Conservation (phyloP, 2,329 filamentous ascomycete species). For the Aspergillus oerlinghausenensis region DNA sequence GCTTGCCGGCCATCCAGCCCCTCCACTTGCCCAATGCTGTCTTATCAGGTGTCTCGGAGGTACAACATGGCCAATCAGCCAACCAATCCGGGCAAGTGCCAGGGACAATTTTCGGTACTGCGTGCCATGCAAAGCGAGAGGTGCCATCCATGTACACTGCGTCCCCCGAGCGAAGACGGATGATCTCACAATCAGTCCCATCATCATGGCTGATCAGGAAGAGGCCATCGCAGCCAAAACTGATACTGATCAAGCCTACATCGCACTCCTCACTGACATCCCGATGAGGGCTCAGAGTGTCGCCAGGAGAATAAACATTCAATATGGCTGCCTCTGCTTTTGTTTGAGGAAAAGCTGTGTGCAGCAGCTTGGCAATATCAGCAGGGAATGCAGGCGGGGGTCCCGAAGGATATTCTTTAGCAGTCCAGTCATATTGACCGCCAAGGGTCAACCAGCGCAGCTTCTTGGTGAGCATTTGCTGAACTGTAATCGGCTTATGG, state of each 20-base stretch:
- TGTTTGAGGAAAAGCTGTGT: constrained; percentile 69
- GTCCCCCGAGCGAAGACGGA: constrained; percentile 78
- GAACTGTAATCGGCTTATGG: constrained; percentile 69
- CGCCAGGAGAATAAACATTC: constrained; percentile 86
- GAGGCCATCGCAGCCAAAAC: constrained; percentile 82
- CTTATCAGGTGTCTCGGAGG: constrained; percentile 35
- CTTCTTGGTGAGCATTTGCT: constrained; percentile 69
- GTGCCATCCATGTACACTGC: constrained; percentile 82
- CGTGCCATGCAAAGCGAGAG: constrained; percentile 89
- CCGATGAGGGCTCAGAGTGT: constrained; percentile 87
- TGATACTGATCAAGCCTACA: constrained; percentile 75
- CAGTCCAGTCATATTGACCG: constrained; percentile 94
- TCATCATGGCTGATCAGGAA: constrained; percentile 74
- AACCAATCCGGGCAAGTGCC: constrained; percentile 74
- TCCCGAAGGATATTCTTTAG: constrained; percentile 71
- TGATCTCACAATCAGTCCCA: constrained; percentile 35
- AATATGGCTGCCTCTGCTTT: constrained; percentile 84
- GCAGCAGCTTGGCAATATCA: constrained; percentile 66
- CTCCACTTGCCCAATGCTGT: constrained; percentile 62
- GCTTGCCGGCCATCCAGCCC: constrained; percentile 83
- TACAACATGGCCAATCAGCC: constrained; percentile 63
- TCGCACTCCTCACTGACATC: constrained; percentile 86
- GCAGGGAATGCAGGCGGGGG: constrained; percentile 66
- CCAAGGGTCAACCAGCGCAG: constrained; percentile 93
- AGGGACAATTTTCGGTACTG: constrained; percentile 79